phyloP scores from a whole-genome alignment of 345 rosid genomes.

The Salix viminalis region DNA sequence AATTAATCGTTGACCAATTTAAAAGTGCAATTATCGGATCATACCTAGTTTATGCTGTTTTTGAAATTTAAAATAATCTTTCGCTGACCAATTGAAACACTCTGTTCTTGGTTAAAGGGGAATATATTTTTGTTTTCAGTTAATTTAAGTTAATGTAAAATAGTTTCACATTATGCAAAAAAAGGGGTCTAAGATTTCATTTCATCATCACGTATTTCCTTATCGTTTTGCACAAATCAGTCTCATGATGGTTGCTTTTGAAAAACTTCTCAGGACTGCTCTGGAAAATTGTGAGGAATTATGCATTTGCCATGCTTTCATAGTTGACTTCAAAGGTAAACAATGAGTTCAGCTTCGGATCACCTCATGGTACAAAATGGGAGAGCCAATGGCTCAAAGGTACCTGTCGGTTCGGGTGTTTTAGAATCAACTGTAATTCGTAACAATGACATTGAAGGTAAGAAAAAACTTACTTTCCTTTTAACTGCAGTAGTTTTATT shows the following conservation, averaged over 20 bases:
- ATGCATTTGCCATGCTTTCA: not conserved
- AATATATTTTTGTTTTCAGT: not conserved
- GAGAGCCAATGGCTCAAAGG: slow-evolving; percentile 20
- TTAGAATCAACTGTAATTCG: slow-evolving; percentile 15
- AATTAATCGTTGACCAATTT: too few relatives aligned
- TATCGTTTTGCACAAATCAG: not conserved
- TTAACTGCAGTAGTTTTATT: not conserved
- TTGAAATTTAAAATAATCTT: too few relatives aligned
- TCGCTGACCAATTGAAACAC: not conserved
- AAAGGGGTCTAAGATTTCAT: not conserved
- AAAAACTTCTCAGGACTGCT: not conserved
- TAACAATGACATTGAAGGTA: slow-evolving; percentile 32
- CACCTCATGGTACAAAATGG: slow-evolving; percentile 8
- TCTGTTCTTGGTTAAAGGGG: not conserved
- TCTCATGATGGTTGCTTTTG: not conserved
- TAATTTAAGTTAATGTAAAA: not conserved
- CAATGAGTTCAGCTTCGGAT: slow-evolving; percentile 27
- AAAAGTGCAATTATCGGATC: too few relatives aligned
- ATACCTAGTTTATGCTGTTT: too few relatives aligned
- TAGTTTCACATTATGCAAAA: not conserved
- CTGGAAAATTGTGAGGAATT: not conserved
- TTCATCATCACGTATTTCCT: not conserved
- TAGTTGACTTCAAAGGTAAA: slow-evolving; percentile 12
- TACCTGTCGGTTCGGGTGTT: slow-evolving; percentile 18
- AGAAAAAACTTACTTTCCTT: not conserved